These are phyloP conservation scores for Penicillium steckii DNA, from an alignment of 495 filamentous ascomycete species.

Conservation along the genomic window DNA sequence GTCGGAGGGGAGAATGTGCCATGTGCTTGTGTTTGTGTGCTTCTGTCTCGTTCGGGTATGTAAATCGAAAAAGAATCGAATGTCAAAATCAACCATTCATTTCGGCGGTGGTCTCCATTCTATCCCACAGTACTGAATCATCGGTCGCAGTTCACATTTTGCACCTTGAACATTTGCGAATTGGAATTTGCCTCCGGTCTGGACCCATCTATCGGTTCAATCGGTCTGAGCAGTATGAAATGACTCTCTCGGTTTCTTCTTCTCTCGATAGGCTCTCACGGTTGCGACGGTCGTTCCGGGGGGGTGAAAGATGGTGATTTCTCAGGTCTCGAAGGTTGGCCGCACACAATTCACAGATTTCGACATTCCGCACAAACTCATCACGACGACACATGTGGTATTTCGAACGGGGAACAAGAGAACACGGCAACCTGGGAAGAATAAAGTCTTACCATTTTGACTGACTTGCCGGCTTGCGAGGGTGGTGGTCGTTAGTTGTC, in stretches of 20 bases:
- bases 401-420: constrained; percentile 29
- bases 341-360: constrained; percentile 22
- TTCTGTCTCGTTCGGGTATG: neutral
- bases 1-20: neutral
- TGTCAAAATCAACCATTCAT: neutral
- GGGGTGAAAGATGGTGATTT: neutral
- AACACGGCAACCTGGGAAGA: constrained; percentile 17
- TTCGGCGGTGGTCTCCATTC: too few relatives aligned
- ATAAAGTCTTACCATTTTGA: constrained; percentile 58
- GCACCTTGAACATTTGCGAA: too few relatives aligned
- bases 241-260: neutral
- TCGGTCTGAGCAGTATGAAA: neutral
- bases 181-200: neutral
- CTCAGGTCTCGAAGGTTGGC: constrained; percentile 18
- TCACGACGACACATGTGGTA: constrained; percentile 5
- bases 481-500: constrained; percentile 50
- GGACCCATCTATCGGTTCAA: neutral
- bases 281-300: constrained; percentile 7
- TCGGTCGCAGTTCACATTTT: too few relatives aligned
- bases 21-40: neutral
- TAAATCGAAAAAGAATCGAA: neutral
- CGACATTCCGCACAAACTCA: constrained; percentile 14
- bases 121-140: too few relatives aligned
- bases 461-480: constrained; percentile 50
- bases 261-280: neutral